Conservation (phyloP, 2,329 filamentous ascomycete genomes). For the Sclerotiophoma versabilis region DNA sequence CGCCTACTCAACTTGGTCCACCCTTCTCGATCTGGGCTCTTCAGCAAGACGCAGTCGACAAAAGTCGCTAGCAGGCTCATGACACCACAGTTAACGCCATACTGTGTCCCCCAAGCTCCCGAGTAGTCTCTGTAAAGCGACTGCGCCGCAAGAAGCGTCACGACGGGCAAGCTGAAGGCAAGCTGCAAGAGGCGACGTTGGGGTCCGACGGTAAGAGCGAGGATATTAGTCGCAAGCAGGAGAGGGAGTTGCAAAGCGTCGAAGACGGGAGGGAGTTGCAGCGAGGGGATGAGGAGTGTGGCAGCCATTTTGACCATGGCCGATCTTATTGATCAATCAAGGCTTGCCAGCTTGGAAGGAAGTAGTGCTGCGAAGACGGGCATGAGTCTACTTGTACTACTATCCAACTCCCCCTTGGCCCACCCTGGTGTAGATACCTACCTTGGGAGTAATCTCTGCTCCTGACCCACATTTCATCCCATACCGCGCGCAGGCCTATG, state of each 20-base stretch:
- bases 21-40: conserved; percentile 31
- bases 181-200: conserved; percentile 14
- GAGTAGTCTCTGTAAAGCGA: conserved; percentile 25
- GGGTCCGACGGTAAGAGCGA: conserved; percentile 25
- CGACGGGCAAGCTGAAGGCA: conserved; percentile 21
- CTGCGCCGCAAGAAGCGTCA: conserved; percentile 26
- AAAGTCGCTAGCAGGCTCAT: conserved; percentile 16
- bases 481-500: neutral
- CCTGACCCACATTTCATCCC: conserved; percentile 13
- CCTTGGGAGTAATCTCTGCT: too few relatives aligned
- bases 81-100: conserved; percentile 20
- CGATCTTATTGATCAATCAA: too few relatives aligned
- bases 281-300: too few relatives aligned
- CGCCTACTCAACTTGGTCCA: conserved; percentile 25
- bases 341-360: too few relatives aligned
- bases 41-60: conserved; percentile 32
- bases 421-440: too few relatives aligned
- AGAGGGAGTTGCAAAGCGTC: conserved; percentile 21
- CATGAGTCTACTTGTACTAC: too few relatives aligned
- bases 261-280: conserved; percentile 19
- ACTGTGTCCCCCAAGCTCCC: conserved; percentile 26
- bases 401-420: too few relatives aligned
- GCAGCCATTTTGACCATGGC: too few relatives aligned
- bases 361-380: too few relatives aligned
- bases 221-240: conserved; percentile 19